Evolutionary conservation across 768 basidiomycete genomes (phyloP), one percentile per base, ranked within the genome.

Genomic region (Psilocybe cyanescens): DNA sequence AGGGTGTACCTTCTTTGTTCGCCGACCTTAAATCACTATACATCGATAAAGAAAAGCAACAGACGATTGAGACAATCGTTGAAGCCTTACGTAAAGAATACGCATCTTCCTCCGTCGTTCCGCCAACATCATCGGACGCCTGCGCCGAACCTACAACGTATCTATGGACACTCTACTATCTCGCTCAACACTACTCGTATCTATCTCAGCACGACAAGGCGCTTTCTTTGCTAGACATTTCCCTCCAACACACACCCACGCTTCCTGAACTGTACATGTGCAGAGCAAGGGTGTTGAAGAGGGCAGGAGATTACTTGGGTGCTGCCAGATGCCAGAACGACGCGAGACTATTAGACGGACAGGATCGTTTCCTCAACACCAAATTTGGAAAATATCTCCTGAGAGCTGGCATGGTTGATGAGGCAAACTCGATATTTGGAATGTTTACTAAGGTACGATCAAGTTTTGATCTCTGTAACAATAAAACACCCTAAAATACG

Each of bases 121-220:
- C 45, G 1, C 37, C 57, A 1, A 64, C 65, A 9, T 60, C 71
- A 8, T 61, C 71, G 8, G 63, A 74, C 12, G 52, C 67, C 12
- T 64, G 72, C 19, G 64, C 78, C 29, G 87, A 90, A 47, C 95
- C 97, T 1, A 88, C 94, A 3, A 88, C 86, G 14, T 91, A 97
- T 67, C 83, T 99, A 9, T 99, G 97, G 97, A 89, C 91, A 8
- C 85, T 98, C 41, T 99, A 97, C 78, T 97, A 92, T 81, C 88
- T 99, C 53, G 89, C 95, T 0, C 94, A 97, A 67, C 95, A 96
- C 71, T 82, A 93, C 69, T 91, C 92, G 0, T 85, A 83, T 70
- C 77, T 92, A 1, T 79, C 81, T 0, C 79, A 81, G 44, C 78
- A 79, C 28, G 65, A 69, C 52, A 76, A 80, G 29, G 85, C 95